Percentiles rank a stretch among this genome's conserved stretches.
phyloP scores from a whole-genome alignment of 1,284 basidiomycete species.

The Rhodotorula sp. region DNA sequence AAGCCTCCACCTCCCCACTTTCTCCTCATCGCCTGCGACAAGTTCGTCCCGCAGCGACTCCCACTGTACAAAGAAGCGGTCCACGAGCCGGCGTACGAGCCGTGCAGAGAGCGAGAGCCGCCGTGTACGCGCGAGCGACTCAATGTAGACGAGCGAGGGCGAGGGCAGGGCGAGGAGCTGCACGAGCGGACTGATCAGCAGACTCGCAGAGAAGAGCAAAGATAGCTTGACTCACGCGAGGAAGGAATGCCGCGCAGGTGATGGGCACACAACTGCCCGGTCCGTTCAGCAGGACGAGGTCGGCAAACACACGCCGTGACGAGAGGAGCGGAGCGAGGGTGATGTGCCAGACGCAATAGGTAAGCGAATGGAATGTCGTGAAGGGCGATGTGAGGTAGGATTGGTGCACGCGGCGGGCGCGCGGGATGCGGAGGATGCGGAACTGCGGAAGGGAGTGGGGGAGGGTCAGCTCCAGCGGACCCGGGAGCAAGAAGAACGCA shows the following conservation, averaged over 20 bases:
- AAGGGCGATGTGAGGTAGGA: constrained; percentile 66
- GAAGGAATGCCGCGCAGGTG: constrained; percentile 69
- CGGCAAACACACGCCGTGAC: constrained; percentile 57
- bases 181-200: neutral
- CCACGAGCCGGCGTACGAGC: constrained; percentile 75
- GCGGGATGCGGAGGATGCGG: constrained; percentile 43
- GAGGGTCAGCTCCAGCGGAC: too few species aligned
- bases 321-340: constrained; percentile 57
- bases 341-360: constrained; percentile 53
- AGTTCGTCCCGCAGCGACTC: constrained; percentile 31
- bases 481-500: neutral
- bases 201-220: too few species aligned
- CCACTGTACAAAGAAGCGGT: constrained; percentile 63
- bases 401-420: constrained; percentile 66
- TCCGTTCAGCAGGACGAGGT: constrained; percentile 86
- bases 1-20: constrained; percentile 4
- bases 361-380: constrained; percentile 65
- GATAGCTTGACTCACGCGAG: constrained; percentile 64
- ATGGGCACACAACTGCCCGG: constrained; percentile 91
- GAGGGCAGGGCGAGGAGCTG: constrained; percentile 74
- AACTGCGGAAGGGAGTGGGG: constrained; percentile 22
- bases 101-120: constrained; percentile 81
- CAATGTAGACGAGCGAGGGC: constrained; percentile 82
- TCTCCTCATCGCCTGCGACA: neutral
- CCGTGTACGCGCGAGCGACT: constrained; percentile 88